phyloP scores from a whole-genome alignment of 495 filamentous ascomycete genomes.

The Aspergillus leporis region DNA sequence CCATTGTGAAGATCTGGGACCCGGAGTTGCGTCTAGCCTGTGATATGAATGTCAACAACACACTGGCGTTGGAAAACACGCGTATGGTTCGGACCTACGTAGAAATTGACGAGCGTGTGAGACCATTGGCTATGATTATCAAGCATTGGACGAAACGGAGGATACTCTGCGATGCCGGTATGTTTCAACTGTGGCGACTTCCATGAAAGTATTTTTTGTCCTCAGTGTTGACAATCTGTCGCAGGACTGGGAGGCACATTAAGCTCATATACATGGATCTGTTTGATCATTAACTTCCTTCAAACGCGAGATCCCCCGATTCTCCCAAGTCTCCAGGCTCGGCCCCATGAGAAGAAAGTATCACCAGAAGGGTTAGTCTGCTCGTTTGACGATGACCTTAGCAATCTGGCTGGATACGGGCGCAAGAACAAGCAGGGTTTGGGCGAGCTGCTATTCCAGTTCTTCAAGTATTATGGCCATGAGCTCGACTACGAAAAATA shows the following conservation, averaged over 20 bases:
- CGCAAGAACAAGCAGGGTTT: constrained; percentile 77
- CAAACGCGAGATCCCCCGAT: constrained; percentile 87
- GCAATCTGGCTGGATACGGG: constrained; percentile 71
- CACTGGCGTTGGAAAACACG: constrained; percentile 90
- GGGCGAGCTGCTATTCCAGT: constrained; percentile 83
- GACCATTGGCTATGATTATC: constrained; percentile 90
- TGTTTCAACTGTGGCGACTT: constrained; percentile 30
- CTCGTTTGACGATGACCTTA: constrained; percentile 83
- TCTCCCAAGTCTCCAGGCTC: constrained; percentile 81
- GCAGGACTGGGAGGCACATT: constrained; percentile 88
- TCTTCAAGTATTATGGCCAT: constrained; percentile 92
- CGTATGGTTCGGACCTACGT: constrained; percentile 98
- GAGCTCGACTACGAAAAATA: constrained; percentile 85
- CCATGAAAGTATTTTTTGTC: neutral
- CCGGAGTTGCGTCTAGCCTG: constrained; percentile 88
- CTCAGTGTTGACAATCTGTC: constrained; percentile 20
- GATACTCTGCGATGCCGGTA: constrained; percentile 93
- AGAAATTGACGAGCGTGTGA: constrained; percentile 85
- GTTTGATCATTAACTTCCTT: constrained; percentile 95
- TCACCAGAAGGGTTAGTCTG: constrained; percentile 62
- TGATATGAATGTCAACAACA: constrained; percentile 99
- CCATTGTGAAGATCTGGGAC: constrained; percentile 99
- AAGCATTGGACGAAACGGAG: constrained; percentile 95
- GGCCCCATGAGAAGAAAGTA: constrained; percentile 60
- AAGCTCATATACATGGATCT: constrained; percentile 99